Base-by-base conservation (phyloP, 1,139 yeast species). In the Magnusiomyces sp. region DNA sequence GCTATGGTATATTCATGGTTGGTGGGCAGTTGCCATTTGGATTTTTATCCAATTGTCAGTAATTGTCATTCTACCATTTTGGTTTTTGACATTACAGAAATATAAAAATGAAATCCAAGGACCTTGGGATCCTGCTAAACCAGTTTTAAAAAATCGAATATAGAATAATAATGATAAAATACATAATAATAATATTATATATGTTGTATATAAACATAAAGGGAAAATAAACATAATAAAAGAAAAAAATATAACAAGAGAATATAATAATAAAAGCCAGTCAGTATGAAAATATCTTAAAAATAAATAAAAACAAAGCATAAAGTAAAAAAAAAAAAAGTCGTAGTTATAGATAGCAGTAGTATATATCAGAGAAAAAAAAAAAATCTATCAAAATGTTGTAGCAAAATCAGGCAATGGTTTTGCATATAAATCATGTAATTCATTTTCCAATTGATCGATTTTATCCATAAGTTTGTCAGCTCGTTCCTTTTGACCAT, bases 71-170 rank as follows among this genome's bases (percentile, higher is more conserved):
- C 74, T 86, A 43, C 95, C 95, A 1, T 74, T 75, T 42, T 83
- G 87, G 68, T 81, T 86, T 58, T 66, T 86, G 49, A 75, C 75
- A 41, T 68, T 88, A 40, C 96, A 88, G 61, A 77, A 80, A 65
- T 87, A 87, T 62, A 88, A 88, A 65, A 86, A 87, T 63, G 95
- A 87, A 63, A 71, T 88, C 50, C 90, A 84, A 65, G 96, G 96
- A 0, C 96, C 96, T 0, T 88, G 96, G 96, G 96, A 88, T 64
- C 81, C 85, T 1, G 95, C 95, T 11, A 79, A 76, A 59, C 95
- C 95, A 23, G 29, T 23, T 23, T 23, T 23, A 7, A 23, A 23
- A 23, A 23, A 23, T 23, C 4, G 29, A 23, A 23, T 23, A 5
- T 23, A 23, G 7, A 23, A 23, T 23, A 23, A 23, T 23, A 23